phyloP scores from a whole-genome alignment of 202 grass and related monocot species.

The Saccharum hybrid region DNA sequence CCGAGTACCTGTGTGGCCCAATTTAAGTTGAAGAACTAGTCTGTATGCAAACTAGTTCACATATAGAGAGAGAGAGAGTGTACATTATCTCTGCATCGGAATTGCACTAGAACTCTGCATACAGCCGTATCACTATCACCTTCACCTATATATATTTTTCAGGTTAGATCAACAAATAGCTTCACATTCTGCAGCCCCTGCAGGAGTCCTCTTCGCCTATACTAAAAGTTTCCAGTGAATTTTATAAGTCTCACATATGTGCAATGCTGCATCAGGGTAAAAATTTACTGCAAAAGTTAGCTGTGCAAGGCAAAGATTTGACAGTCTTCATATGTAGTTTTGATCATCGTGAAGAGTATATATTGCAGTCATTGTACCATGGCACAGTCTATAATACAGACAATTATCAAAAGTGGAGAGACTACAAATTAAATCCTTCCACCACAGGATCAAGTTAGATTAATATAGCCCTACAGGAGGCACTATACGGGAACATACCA shows the following conservation, averaged over 20 bases:
- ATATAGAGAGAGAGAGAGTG: background rate
- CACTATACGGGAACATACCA: constrained; percentile 53
- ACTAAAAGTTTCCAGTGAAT: background rate
- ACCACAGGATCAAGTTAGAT: constrained; percentile 58
- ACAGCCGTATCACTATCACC: background rate
- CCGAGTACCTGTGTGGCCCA: background rate
- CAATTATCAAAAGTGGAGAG: constrained; percentile 63
- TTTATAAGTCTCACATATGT: background rate
- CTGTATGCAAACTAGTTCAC: background rate
- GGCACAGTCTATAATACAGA: constrained; percentile 57
- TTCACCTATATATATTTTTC: background rate
- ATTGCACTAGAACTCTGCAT: constrained; percentile 8
- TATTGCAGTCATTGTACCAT: constrained; percentile 47
- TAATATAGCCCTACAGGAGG: constrained; percentile 55
- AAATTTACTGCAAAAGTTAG: background rate
- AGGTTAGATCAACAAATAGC: constrained; percentile 32
- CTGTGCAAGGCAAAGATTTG: constrained; percentile 37
- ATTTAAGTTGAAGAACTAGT: constrained; percentile 17
- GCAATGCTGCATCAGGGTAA: constrained; percentile 28
- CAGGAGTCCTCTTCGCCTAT: background rate
- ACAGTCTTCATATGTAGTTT: constrained; percentile 37
- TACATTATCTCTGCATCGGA: constrained; percentile 3
- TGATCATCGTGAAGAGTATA: constrained; percentile 47
- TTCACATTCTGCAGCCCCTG: background rate
- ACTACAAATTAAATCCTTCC: constrained; percentile 68